Conservation (phyloP, 345 rosid species). For the Eutrema japonicum region DNA sequence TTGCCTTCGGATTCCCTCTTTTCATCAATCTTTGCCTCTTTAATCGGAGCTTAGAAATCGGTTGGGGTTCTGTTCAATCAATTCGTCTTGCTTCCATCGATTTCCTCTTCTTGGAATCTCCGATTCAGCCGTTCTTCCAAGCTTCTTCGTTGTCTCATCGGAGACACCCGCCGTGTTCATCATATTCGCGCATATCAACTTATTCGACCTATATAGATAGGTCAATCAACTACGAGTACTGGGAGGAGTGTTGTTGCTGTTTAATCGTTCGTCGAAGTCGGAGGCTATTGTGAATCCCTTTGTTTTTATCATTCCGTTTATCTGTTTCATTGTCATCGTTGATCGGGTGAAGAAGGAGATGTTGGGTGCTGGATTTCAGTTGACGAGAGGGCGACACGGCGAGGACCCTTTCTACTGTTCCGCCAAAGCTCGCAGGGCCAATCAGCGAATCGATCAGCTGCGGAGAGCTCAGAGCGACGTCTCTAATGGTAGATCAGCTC, state of each 20-base stretch:
- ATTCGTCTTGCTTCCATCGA: constrained; percentile 9
- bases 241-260: constrained; percentile 14
- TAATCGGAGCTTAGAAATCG: constrained; percentile 39
- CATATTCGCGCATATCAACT: constrained; percentile 16
- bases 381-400: constrained; percentile 47
- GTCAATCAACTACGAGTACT: neutral
- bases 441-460: constrained; percentile 47
- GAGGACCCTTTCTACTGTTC: constrained; percentile 54
- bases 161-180: constrained; percentile 7
- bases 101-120: constrained; percentile 37
- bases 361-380: constrained; percentile 61
- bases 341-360: constrained; percentile 37
- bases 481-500: constrained; percentile 42
- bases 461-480: constrained; percentile 55
- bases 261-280: neutral
- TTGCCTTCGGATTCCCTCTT: constrained; percentile 16
- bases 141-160: constrained; percentile 25
- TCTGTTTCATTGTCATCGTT: neutral
- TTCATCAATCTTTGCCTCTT: constrained; percentile 38
- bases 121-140: constrained; percentile 28
- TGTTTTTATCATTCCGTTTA: neutral
- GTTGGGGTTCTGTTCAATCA: neutral
- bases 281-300: neutral
- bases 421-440: constrained; percentile 46
- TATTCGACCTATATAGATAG: neutral